Evolutionary conservation across 2,329 filamentous ascomycete genomes (phyloP), one percentile per base, ranked within the genome.

Genomic region (Fusarium chuoi): DNA sequence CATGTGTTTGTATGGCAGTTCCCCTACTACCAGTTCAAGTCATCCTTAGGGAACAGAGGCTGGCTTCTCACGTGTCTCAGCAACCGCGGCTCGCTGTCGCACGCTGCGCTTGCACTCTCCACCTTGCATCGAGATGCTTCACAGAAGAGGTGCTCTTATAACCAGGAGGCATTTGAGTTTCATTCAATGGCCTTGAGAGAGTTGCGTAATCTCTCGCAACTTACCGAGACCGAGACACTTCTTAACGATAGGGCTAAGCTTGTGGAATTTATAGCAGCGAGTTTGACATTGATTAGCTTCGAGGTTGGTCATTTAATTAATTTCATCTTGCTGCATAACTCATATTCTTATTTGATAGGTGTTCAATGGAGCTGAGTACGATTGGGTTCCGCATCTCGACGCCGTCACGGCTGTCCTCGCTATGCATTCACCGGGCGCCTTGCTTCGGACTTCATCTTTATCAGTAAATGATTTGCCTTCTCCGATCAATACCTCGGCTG

Each of bases 331-430:
- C 24, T 28, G 18, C 7, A 18, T 20, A 9, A 46, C 5, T 20
- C 9, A 8, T 20, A 1, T 7, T 0, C 5, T 4, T 1, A 9
- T 26, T 6, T 28, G 0, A 15, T 7, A 61, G 46, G 58, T 61
- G 1, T 61, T 61, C 2, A 44, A 61, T 42, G 46, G 46, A 7
- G 38, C 28, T 14, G 58, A 54, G 33, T 61, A 42, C 5, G 46
- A 61, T 12, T 61, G 46, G 58, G 13, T 54, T 12, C 58, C n/a
- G 11, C 58, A 54, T 3, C 46, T 61, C 14, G 58, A 54, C 17
- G 58, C 58, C 3, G 36, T 61, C 5, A 61, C 46, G 18, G n/a
- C 46, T 36, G 28, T 61, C 10, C 36, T 61, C 13, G 24, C 36
- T 15, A 44, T 42, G 46, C 15, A 36, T 6, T 41, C 36, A 7